Evolutionary conservation across 1,284 basidiomycete species (phyloP), one percentile per base, ranked within the genome.

Genomic region (Earliella scabrosa): DNA sequence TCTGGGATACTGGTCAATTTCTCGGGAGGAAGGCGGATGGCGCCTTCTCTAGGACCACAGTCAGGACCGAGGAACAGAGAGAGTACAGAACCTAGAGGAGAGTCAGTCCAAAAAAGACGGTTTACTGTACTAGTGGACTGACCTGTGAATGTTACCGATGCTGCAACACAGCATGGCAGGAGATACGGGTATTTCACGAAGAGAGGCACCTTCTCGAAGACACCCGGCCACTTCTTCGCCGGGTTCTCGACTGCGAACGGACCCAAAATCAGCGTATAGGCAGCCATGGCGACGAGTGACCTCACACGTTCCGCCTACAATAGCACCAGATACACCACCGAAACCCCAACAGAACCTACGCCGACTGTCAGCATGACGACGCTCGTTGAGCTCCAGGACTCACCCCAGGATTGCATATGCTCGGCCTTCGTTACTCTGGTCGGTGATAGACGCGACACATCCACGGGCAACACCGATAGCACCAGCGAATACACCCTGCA

Each of bases 401-500:
- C 66, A 89, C 88, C 95, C 95, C 50, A 98, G 81, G 62, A 96
- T 92, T 45, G 94, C 94, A 70, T 97, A 97, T 14, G 96, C 96
- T 63, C 94, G 83, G 32, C 92, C 93, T 73, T 97, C 95, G 71
- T 98, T 98, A 52, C 87, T 93, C 36, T 85, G 75, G 73, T 97
- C 94, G 0, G 97, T 97, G 55, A 99, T 83, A 59, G 91, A 90
- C 21, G 93, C 79, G 40, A 99, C 88, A 7, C 90, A 92, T 20
- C 95, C 93, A 64, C 95, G 83, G 39, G 93, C 94, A 18, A 97
- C 95, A 27, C 95, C 96, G 32, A 97, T 91, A 14, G 94, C 92
- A 16, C 97, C 97, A 10, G 93, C 95, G 70, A 98, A 99, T 40
- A 98, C 83, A 24, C 97, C 97, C 73, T 99, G 97, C 24, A 94